These are phyloP conservation scores for Pythium myriotylum DNA, from an alignment of 352 stramenopile genomes.

Conservation along the genomic window DNA sequence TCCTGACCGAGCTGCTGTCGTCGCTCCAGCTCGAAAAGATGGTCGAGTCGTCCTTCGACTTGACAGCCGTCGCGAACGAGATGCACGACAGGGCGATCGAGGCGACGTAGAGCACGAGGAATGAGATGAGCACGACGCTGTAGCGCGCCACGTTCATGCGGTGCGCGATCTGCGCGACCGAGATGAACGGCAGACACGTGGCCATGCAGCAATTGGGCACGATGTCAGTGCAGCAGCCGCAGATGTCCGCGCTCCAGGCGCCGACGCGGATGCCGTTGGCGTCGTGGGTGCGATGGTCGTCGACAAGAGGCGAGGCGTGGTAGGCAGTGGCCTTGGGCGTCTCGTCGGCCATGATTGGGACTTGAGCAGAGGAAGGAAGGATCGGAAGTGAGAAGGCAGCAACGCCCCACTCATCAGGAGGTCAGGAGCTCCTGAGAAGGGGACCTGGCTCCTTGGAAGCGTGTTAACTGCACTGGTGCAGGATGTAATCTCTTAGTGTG, in stretches of 20 bases:
- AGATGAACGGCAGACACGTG: conserved; percentile 32
- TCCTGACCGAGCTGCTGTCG: neutral
- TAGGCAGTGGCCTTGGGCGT: neutral
- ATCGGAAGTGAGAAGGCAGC: no score
- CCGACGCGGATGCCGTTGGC: conserved; percentile 19
- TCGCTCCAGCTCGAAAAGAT: neutral
- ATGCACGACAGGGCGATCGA: neutral
- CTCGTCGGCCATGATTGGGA: no score
- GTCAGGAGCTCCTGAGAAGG: no score
- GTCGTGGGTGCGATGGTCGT: neutral
- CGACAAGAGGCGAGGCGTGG: neutral
- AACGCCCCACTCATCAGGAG: no score
- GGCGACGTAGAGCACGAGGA: conserved; percentile 12
- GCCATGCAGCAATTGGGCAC: conserved; percentile 40
- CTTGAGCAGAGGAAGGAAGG: no score
- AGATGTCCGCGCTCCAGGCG: conserved; percentile 31
- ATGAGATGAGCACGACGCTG: conserved; percentile 20
- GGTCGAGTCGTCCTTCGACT: neutral
- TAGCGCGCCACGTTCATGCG: conserved; percentile 25
- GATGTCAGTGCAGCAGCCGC: conserved; percentile 31
- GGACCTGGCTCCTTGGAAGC: no score
- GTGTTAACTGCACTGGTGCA: no score
- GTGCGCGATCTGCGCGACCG: conserved; percentile 29
- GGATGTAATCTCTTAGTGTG: no score
- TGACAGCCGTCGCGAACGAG: neutral